Evolutionary conservation across 306 rosid genomes (phyloP).

Genomic region (Cicer cuneatum): DNA sequence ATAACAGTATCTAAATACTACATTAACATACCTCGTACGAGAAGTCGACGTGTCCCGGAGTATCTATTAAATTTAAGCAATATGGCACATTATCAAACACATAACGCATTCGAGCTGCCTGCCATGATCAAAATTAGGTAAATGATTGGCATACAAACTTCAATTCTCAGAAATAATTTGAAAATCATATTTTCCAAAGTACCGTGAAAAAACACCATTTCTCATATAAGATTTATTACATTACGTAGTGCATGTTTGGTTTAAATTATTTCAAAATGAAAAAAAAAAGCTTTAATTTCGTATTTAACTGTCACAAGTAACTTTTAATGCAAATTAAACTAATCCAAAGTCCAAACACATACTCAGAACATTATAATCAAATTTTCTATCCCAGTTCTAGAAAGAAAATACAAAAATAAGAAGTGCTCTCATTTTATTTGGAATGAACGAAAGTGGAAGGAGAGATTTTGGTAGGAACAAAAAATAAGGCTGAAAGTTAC

Average conservation of each 20-base stretch:
- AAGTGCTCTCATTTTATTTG: no score
- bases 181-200: conserved; percentile 23
- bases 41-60: conserved; percentile 99
- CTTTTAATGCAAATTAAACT: background rate
- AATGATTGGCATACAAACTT: conserved; percentile 32
- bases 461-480: no score
- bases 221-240: conserved; percentile 2
- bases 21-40: conserved; percentile 76
- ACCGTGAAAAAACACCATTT: conserved; percentile 23
- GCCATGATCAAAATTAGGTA: conserved; percentile 46
- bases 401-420: background rate
- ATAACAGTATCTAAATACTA: background rate
- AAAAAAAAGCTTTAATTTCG: background rate
- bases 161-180: background rate
- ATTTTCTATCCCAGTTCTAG: background rate
- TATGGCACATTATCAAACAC: conserved; percentile 59
- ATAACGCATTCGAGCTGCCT: conserved; percentile 97
- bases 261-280: no score
- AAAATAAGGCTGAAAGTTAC: no score
- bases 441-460: no score
- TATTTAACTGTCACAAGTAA: background rate
- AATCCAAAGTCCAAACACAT: conserved; percentile 10
- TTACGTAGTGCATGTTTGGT: no score
- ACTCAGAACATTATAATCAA: conserved; percentile 11
- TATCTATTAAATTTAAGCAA: conserved; percentile 88